Evolutionary conservation across 805 yeast genomes (phyloP).

Genomic region (Nakazawaea wickerhamii): DNA sequence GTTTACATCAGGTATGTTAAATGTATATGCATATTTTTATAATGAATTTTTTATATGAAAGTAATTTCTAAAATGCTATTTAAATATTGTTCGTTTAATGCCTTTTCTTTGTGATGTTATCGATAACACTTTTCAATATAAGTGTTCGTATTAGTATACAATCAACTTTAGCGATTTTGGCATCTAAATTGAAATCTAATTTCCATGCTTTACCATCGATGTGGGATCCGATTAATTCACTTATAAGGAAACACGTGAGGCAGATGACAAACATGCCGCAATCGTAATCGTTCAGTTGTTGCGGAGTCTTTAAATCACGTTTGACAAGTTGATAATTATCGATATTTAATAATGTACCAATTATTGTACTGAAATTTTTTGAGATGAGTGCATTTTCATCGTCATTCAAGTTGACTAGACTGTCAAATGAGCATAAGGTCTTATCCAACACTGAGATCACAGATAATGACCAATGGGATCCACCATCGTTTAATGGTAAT

Average conservation of each 20-base stretch:
- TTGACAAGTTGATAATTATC: slow-evolving; percentile 11
- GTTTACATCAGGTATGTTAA: too few species aligned
- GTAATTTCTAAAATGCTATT: slow-evolving; percentile 3
- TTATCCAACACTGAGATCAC: slow-evolving; percentile 44
- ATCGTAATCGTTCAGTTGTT: slow-evolving; percentile 61
- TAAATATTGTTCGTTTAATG: neutral
- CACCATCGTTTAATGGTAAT: slow-evolving; percentile 67
- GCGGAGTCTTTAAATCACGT: slow-evolving; percentile 36
- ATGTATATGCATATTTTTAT: too few species aligned
- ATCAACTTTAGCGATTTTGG: slow-evolving; percentile 6
- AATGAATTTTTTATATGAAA: too few species aligned
- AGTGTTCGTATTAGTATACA: neutral
- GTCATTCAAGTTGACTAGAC: slow-evolving; percentile 42
- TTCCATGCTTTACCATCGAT: slow-evolving; percentile 7
- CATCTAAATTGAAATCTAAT: slow-evolving; percentile 6
- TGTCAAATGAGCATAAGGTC: slow-evolving; percentile 53
- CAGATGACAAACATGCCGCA: slow-evolving; percentile 49
- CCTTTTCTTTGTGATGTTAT: neutral
- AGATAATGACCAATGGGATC: slow-evolving; percentile 73
- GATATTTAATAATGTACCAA: neutral
- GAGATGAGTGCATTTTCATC: slow-evolving; percentile 17
- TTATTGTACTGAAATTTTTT: slow-evolving; percentile 4
- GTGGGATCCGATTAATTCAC: slow-evolving; percentile 16
- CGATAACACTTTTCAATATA: slow-evolving; percentile 6
- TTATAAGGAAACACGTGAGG: slow-evolving; percentile 21